A percentile compares a stretch with the other conserved stretches of the same genome.
Evolutionary conservation across 2,329 filamentous ascomycete genomes (phyloP).

Genomic region (Botrytis medusae): DNA sequence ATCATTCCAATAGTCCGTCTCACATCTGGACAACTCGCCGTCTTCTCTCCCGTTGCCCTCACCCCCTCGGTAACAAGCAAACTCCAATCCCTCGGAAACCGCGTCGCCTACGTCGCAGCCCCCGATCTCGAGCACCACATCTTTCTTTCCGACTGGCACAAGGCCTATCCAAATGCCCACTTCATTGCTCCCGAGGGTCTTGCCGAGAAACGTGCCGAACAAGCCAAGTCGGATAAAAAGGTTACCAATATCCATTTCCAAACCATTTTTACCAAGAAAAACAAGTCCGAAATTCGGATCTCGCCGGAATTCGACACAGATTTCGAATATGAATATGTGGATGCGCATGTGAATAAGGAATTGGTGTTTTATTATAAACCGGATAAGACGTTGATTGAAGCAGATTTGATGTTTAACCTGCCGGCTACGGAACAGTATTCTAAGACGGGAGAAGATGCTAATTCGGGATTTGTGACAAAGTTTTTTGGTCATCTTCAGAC

Average conservation of each 20-base stretch:
- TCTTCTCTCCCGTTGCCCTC: slow-evolving; percentile 89
- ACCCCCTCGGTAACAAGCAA: slow-evolving; percentile 70
- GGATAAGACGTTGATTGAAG: slow-evolving; percentile 76
- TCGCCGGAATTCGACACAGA: slow-evolving; percentile 80
- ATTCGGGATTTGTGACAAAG: slow-evolving; percentile 58
- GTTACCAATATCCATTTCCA: slow-evolving; percentile 53
- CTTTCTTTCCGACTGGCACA: slow-evolving; percentile 82
- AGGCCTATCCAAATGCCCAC: slow-evolving; percentile 73
- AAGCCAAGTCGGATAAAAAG: slow-evolving; percentile 52
- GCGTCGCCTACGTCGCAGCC: slow-evolving; percentile 81
- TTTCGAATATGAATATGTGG: slow-evolving; percentile 83
- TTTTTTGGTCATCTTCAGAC: slow-evolving; percentile 58
- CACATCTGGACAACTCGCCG: slow-evolving; percentile 72
- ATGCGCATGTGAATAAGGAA: slow-evolving; percentile 79
- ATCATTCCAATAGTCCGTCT: slow-evolving; percentile 64
- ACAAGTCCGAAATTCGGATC: slow-evolving; percentile 54
- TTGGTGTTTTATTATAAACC: slow-evolving; percentile 84
- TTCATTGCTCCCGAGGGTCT: slow-evolving; percentile 83
- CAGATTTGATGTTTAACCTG: slow-evolving; percentile 89
- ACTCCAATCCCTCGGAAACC: slow-evolving; percentile 64
- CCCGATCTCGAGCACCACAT: slow-evolving; percentile 94
- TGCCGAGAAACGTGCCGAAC: slow-evolving; percentile 72
- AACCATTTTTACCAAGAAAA: slow-evolving; percentile 63
- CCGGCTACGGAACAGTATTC: slow-evolving; percentile 84
- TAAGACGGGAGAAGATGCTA: slow-evolving; percentile 53